Percentiles rank a stretch among this genome's conserved stretches.
Evolutionary conservation across 2,329 filamentous ascomycete species (phyloP).

Genomic region (Aspergillus costaricaensis): DNA sequence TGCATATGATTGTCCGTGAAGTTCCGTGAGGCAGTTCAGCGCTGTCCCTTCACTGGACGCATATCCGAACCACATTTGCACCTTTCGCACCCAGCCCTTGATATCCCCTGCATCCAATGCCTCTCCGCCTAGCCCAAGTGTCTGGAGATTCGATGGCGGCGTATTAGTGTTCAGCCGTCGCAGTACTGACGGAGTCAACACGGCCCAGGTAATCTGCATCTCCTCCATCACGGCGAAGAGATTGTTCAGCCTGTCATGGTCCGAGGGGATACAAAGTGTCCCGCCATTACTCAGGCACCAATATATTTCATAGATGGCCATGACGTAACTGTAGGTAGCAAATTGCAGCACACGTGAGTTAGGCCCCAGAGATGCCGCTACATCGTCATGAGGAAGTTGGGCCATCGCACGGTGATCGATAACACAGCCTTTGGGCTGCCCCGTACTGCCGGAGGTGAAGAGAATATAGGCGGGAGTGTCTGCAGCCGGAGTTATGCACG

Average conservation of each 20-base stretch:
- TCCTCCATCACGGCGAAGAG: conserved; percentile 13
- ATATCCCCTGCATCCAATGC: background rate
- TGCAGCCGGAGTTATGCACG: background rate
- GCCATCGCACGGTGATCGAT: conserved; percentile 8
- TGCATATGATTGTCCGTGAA: background rate
- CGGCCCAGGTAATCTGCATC: conserved; percentile 38
- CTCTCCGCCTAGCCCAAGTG: conserved; percentile 15
- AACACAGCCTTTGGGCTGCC: conserved; percentile 15
- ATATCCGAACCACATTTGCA: conserved; percentile 6
- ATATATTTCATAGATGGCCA: background rate
- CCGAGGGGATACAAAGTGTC: conserved; percentile 6
- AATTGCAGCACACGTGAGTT: conserved; percentile 8
- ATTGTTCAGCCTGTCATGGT: conserved; percentile 1
- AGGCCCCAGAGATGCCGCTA: background rate
- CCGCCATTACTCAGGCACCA: background rate
- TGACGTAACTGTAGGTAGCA: conserved; percentile 6
- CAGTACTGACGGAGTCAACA: conserved; percentile 40
- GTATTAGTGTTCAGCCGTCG: conserved; percentile 21
- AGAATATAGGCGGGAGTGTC: conserved; percentile 8
- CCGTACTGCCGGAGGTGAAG: conserved; percentile 17
- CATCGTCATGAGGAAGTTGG: background rate
- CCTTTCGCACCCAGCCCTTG: background rate
- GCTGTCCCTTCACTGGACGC: background rate
- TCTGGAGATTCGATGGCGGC: conserved; percentile 10
- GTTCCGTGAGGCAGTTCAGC: background rate